Base-by-base conservation (phyloP, 176 grass and related monocot genomes). In the Avena atlantica region DNA sequence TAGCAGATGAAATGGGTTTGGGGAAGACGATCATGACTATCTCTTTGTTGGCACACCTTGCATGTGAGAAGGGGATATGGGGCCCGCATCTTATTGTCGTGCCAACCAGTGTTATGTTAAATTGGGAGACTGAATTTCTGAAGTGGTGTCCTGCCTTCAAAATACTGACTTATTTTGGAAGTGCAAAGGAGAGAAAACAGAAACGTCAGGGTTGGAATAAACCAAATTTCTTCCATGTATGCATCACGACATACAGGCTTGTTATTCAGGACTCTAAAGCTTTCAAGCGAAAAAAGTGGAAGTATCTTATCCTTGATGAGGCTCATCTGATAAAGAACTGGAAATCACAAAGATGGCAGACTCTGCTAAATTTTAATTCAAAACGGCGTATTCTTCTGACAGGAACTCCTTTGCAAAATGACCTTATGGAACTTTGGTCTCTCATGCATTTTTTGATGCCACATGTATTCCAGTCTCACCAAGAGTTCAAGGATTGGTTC, bases 401-500 rank as follows among this genome's bases (percentile, higher is more conserved):
- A 69, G 97, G 97, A 81, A 99, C 97, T 85, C 97, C 97, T 31
- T 42, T 99, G 74, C 97, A 99, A 74, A 99, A 99, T 90, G 97
- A 99, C 80, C 94, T 99, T 34, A 99, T 99, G 97, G 97, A 99
- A 88, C 91, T 99, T 50, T 99, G 97, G 97, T 96, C 94, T 70
- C 89, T 99, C 72, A 99, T 99, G 97, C 97, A 99, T 83, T 99
- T 99, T 88, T 81, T 99, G 81, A 99, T 99, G 97, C 97, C 97
- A 82, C 97, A 99, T 96, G 91, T 99, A 83, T 99, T 99, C 88
- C 97, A 99, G 78, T 99, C 97, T 59, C 97, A 99, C 83, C 97
- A 99, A 79, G 97, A 99, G 81, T 99, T 99, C 83, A 99, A 99
- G 83, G 97, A 99, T 87, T 99, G 97, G 97, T 99, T 99, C 78